Evolutionary conservation across 371 early-diverging fungal genomes (phyloP).

Genomic region (Mucor velutinosus): DNA sequence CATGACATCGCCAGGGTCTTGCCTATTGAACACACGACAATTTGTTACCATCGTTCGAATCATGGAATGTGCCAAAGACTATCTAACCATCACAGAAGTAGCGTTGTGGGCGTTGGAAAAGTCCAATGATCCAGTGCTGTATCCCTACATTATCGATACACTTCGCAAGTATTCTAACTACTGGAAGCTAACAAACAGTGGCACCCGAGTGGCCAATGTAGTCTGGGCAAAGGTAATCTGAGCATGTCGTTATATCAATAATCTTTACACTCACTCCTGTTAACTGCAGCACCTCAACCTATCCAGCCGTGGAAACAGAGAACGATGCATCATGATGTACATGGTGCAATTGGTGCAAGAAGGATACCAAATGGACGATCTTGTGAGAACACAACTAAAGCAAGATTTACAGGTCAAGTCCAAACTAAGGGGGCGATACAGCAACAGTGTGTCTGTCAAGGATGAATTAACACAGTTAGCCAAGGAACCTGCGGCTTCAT

Average conservation of each 20-base stretch:
- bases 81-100: constrained; percentile 53
- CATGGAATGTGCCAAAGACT: constrained; percentile 62
- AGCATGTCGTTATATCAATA: neutral
- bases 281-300: constrained; percentile 39
- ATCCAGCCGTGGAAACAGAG: constrained; percentile 32
- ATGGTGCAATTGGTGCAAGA: constrained; percentile 51
- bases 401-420: constrained; percentile 45
- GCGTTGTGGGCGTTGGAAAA: constrained; percentile 70
- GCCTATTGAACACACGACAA: constrained; percentile 76
- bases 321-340: constrained; percentile 52
- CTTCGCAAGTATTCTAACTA: constrained; percentile 58
- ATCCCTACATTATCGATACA: constrained; percentile 56
- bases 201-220: constrained; percentile 33
- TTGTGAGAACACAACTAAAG: constrained; percentile 35
- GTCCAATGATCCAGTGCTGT: constrained; percentile 54
- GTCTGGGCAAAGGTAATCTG: constrained; percentile 41
- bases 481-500: constrained; percentile 27
- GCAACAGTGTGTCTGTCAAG: constrained; percentile 24
- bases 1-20: constrained; percentile 78
- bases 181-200: constrained; percentile 55
- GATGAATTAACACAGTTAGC: constrained; percentile 45
- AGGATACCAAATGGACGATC: constrained; percentile 40
- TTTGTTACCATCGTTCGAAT: constrained; percentile 60
- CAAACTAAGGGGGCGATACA: constrained; percentile 20
- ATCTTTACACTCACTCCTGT: neutral